These are phyloP conservation scores for Voacanga thouarsii DNA, from an alignment of 257 asterid genomes.

Conservation along the genomic window DNA sequence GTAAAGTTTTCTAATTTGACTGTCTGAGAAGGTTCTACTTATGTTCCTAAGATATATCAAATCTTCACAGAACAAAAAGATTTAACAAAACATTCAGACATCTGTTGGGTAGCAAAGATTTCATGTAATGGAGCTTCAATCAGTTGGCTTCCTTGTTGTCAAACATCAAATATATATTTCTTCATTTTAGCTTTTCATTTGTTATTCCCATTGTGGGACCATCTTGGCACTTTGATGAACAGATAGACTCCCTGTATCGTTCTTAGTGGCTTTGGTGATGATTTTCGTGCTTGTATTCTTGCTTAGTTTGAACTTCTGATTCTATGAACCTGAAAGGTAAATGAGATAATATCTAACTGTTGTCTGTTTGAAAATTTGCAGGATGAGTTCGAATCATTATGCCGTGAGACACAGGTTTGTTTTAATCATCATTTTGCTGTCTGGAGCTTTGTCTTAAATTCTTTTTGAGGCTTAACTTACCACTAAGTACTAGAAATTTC, in stretches of 20 bases:
- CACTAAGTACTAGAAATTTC: neutral
- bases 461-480: neutral
- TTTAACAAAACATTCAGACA: neutral
- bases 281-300: slow-evolving; percentile 2
- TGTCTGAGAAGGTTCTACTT: neutral
- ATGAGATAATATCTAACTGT: slow-evolving; percentile 9
- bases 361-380: slow-evolving; percentile 33
- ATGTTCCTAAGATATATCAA: neutral
- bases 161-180: neutral
- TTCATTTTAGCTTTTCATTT: neutral
- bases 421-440: neutral
- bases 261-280: neutral
- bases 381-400: slow-evolving; percentile 56
- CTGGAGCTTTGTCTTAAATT: neutral
- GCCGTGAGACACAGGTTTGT: slow-evolving; percentile 55
- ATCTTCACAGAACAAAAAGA: neutral
- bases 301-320: neutral
- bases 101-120: neutral
- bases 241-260: neutral
- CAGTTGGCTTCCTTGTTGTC: neutral
- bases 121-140: neutral
- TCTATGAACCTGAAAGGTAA: neutral
- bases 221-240: neutral
- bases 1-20: neutral
- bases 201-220: neutral